Evolutionary conservation across 108 stramenopile genomes (phyloP), one percentile per base, ranked within the genome.

Genomic region (Pseudonitzschia multiseries): DNA sequence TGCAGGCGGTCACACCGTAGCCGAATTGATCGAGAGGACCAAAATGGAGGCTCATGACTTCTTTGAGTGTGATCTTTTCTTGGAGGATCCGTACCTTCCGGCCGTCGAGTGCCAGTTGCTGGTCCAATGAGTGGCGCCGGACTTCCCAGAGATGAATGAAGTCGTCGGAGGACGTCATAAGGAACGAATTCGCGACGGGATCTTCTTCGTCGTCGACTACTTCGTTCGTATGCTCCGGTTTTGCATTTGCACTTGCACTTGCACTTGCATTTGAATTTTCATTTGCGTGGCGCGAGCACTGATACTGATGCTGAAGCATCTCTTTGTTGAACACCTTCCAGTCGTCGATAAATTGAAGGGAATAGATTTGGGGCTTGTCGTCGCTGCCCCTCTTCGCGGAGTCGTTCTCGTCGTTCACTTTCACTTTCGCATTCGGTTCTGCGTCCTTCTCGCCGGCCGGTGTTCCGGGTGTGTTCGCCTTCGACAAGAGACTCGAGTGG

Each of bases 101-200:
- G 61, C 66, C 71, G 18, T 54, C 31, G 41, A 40, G 67, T 42
- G 12, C 56, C 15, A 57, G 69, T n/a, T 46, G 29, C 46, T 22
- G 36, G 52, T 52, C 59, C 69, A 17, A 53, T 33, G 43, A 62
- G 41, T 57, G 54, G 32, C 41, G 33, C 26, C 57, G 68, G 4
- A 79, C 20, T 59, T 87, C 86, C 94, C 94, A 95, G 0, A 95
- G 56, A 63, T 91, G 89, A 73, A 95, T 78, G 68, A 76, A 81
- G 64, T 95, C 91, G 81, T 93, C 83, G 2, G 90, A 88, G 0
- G 87, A 87, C 22, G 91, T 92, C 75, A 95, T 72, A 17, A 95
- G 56, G 32, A 87, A 73, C n/a, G 76, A 52, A 63, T 81, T 75
- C 15, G 85, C 53, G 17, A 65, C 69, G n/a, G 46, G 20, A 26